These are phyloP conservation scores for Mariannaea elegans DNA, from an alignment of 2,329 filamentous ascomycete species.

Conservation along the genomic window DNA sequence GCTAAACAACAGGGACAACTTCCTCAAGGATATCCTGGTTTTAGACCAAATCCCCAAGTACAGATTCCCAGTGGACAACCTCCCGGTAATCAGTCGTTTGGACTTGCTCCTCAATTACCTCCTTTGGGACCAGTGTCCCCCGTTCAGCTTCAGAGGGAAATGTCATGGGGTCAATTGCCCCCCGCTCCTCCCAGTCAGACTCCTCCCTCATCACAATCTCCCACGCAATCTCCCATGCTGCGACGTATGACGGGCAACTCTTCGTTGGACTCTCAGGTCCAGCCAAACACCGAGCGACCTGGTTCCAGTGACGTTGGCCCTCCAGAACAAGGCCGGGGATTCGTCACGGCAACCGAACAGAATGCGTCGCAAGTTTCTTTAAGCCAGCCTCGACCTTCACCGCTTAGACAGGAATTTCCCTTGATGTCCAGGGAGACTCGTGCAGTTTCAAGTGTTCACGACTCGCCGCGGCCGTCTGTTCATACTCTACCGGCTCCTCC, in stretches of 20 bases:
- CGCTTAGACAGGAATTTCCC: slow-evolving; percentile 10
- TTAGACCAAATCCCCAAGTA: neutral
- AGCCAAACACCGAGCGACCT: slow-evolving; percentile 21
- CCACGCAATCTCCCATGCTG: slow-evolving; percentile 18
- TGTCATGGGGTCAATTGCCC: slow-evolving; percentile 13
- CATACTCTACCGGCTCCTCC: slow-evolving; percentile 16
- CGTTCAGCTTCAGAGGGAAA: slow-evolving; percentile 14
- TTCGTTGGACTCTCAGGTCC: slow-evolving; percentile 27
- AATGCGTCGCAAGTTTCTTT: slow-evolving; percentile 2
- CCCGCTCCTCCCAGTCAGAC: slow-evolving; percentile 7
- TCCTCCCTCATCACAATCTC: neutral
- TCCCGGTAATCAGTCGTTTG: neutral
- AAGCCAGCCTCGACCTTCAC: slow-evolving; percentile 16
- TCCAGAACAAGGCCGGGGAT: neutral
- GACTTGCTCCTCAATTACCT: slow-evolving; percentile 14
- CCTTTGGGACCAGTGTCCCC: slow-evolving; percentile 3
- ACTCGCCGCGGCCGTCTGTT: slow-evolving; percentile 26
- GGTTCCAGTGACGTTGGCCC: slow-evolving; percentile 20
- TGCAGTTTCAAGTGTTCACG: neutral
- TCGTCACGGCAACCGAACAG: neutral
- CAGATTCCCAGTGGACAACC: neutral
- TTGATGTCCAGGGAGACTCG: slow-evolving; percentile 17
- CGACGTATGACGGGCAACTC: slow-evolving; percentile 28
- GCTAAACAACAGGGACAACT: neutral
- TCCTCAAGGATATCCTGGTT: neutral